Evolutionary conservation across 129 eudicot genomes (phyloP), one percentile per base, ranked within the genome.

Genomic region (Logfia minima): DNA sequence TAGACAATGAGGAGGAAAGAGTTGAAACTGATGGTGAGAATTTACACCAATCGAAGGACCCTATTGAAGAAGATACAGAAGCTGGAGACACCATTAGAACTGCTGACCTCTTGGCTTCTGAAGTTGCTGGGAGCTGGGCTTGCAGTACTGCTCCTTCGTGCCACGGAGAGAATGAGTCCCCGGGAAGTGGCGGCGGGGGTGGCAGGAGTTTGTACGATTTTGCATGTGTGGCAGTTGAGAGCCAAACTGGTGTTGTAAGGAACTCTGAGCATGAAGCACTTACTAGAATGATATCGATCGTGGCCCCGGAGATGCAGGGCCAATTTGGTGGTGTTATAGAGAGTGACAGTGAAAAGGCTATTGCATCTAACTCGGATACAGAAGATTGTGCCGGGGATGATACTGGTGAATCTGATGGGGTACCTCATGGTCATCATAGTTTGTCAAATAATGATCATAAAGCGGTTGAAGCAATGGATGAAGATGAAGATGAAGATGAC

Each of bases 41-140:
- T 69, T n/a, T 72, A 35, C 79, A 63, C 66, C 83, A 39, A 78
- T 75, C 82, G 10, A 84, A 78, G 60, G 78, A 80, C 43, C 75
- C 70, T 11, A 63, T 75, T 16, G 90, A 79, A 64, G 96, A 91
- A 63, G 93, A 94, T 69, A 83, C 96, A 19, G 89, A 87, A 79
- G 85, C 59, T 26, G 93, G 88, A 68, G 88, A 81, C 64, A 85
- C 88, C 11, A 74, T 95, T 35, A 88, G 72, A 84, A 92, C 97
- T 6, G 74, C 78, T 8, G 99, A 95, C 67, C 99, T 91, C 68
- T 76, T 95, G 90, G 84, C 99, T 34, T 95, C 99, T 0, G 97
- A 95, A 82, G 92, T 88, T 78, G 88, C 84, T 11, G 99, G 99
- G 75, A 95, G 97, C 78, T 92, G 96, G 97, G 96, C 90, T 21